Evolutionary conservation across 2,329 filamentous ascomycete species (phyloP).

Genomic region (Talaromyces sp.): DNA sequence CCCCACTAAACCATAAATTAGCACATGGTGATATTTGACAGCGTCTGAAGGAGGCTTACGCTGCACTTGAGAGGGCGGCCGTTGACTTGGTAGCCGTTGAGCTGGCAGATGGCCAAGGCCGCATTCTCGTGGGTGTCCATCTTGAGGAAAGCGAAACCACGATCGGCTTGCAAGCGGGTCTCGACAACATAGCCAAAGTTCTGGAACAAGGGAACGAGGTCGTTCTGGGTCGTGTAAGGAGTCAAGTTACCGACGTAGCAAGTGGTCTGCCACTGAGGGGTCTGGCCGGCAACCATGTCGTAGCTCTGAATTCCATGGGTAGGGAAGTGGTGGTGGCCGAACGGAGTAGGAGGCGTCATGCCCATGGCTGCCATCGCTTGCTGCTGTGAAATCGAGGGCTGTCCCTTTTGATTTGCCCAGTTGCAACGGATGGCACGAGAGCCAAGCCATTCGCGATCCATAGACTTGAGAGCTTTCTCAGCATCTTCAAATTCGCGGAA

Average conservation of each 20-base stretch:
- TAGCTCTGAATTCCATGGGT: constrained; percentile 96
- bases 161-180: constrained; percentile 95
- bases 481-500: constrained; percentile 92
- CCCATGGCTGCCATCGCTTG: constrained; percentile 96
- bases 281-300: constrained; percentile 93
- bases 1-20: constrained; percentile 68
- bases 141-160: constrained; percentile 97
- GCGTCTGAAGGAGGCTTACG: constrained; percentile 58
- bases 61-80: constrained; percentile 96
- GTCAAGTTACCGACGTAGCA: constrained; percentile 97
- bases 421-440: constrained; percentile 98
- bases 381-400: constrained; percentile 96
- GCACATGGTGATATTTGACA: constrained; percentile 8
- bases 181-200: constrained; percentile 98
- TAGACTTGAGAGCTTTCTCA: constrained; percentile 91
- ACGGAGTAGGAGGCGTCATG: constrained; percentile 85
- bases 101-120: constrained; percentile 95
- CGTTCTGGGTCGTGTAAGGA: constrained; percentile 93
- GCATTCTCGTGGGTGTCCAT: constrained; percentile 99
- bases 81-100: constrained; percentile 97
- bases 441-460: constrained; percentile 99
- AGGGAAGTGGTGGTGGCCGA: constrained; percentile 95
- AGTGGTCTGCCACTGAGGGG: constrained; percentile 95
- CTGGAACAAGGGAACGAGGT: constrained; percentile 95
- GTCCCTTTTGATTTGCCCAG: constrained; percentile 99